Evolutionary conservation across 1,139 yeast species (phyloP).

Genomic region (Candida tunisiensis): DNA sequence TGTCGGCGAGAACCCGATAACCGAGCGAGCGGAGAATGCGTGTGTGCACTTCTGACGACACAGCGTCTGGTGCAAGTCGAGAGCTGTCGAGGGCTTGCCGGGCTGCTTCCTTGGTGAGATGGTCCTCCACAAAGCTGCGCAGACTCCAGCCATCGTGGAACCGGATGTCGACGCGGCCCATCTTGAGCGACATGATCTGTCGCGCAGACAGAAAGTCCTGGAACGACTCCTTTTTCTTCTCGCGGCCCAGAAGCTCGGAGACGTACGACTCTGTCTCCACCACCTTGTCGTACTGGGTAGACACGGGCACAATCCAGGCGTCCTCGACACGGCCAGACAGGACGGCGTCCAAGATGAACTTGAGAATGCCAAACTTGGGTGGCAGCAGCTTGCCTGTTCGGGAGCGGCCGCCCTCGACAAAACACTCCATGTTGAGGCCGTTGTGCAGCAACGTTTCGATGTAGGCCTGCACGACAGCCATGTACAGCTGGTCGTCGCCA

Average conservation of each 20-base stretch:
- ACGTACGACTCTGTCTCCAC: constrained; percentile 50
- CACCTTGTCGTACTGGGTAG: constrained; percentile 50
- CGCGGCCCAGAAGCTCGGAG: constrained; percentile 42
- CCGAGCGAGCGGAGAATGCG: constrained; percentile 22
- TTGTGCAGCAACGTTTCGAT: constrained; percentile 34
- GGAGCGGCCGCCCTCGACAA: constrained; percentile 52
- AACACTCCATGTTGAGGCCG: constrained; percentile 43
- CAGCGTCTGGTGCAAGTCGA: constrained; percentile 4
- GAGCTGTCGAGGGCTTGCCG: too few relatives aligned
- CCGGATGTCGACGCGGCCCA: constrained; percentile 26
- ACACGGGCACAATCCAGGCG: constrained; percentile 35
- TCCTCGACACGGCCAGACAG: constrained; percentile 29
- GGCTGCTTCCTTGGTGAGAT: constrained; percentile 11
- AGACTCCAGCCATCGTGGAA: constrained; percentile 26
- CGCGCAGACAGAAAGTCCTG: constrained; percentile 20
- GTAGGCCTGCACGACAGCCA: constrained; percentile 33
- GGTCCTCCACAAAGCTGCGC: constrained; percentile 16
- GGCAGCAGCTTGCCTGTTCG: constrained; percentile 47
- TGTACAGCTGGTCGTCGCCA: constrained; percentile 37
- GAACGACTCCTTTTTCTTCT: constrained; percentile 28
- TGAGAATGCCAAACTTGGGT: constrained; percentile 50
- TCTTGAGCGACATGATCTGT: constrained; percentile 17
- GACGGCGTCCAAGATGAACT: constrained; percentile 31
- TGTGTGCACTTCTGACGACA: constrained; percentile 7
- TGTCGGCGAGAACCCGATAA: constrained; percentile 23